These are phyloP conservation scores for Lentinus tigrinus DNA, from an alignment of 768 basidiomycete genomes.

Conservation along the genomic window DNA sequence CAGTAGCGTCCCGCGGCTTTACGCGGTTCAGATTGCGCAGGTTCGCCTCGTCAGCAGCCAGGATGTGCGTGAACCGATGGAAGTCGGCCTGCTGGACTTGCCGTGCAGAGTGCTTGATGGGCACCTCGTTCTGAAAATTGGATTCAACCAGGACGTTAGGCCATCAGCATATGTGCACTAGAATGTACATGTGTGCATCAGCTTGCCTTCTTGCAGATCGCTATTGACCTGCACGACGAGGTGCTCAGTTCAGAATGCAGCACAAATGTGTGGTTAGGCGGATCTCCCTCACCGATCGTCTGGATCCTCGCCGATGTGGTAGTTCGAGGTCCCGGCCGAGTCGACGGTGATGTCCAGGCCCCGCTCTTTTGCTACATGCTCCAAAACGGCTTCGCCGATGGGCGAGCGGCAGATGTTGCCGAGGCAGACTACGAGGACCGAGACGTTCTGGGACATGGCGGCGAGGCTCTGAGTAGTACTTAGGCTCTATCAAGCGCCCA, in stretches of 20 bases:
- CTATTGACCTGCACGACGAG: slow-evolving; percentile 52
- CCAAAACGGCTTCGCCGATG: slow-evolving; percentile 88
- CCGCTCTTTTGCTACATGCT: slow-evolving; percentile 62
- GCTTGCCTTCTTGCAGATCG: slow-evolving; percentile 66
- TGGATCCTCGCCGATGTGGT: slow-evolving; percentile 82
- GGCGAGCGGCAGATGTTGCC: slow-evolving; percentile 90
- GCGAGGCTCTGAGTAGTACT: neutral
- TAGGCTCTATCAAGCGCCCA: neutral
- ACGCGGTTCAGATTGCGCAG: slow-evolving; percentile 58
- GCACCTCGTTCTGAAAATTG: slow-evolving; percentile 71
- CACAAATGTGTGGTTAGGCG: neutral
- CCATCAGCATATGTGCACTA: neutral
- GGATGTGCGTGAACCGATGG: slow-evolving; percentile 73
- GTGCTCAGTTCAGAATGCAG: neutral
- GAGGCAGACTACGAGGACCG: slow-evolving; percentile 75
- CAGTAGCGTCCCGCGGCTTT: slow-evolving; percentile 49
- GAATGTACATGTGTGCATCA: too few relatives aligned
- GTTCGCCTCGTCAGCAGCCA: slow-evolving; percentile 83
- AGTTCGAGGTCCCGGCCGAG: slow-evolving; percentile 82
- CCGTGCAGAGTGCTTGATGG: slow-evolving; percentile 69
- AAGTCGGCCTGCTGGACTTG: slow-evolving; percentile 69
- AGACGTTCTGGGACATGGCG: slow-evolving; percentile 20
- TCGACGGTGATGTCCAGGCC: slow-evolving; percentile 71
- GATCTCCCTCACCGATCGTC: slow-evolving; percentile 60
- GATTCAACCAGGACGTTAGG: neutral